These are phyloP conservation scores for Asterionellopsis glacialis DNA, from an alignment of 108 stramenopile species.

Conservation along the genomic window DNA sequence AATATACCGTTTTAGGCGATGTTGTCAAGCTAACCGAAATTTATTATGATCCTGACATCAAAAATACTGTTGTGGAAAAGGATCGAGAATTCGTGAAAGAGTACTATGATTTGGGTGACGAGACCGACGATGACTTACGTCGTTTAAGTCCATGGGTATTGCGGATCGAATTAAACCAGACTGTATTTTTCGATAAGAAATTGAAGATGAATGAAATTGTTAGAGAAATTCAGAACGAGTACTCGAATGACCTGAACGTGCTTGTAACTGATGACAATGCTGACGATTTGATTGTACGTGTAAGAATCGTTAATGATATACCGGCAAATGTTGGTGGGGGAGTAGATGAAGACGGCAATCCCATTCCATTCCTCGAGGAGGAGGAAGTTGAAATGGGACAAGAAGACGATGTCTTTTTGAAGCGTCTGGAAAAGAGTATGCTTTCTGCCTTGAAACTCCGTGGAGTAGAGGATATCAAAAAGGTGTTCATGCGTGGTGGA, in stretches of 20 bases:
- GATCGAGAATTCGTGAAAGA: conserved; percentile 92
- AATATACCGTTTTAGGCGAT: conserved; percentile 91
- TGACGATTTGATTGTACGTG: conserved; percentile 81
- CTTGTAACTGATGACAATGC: conserved; percentile 93
- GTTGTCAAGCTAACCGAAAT: conserved; percentile 92
- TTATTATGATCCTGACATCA: conserved; percentile 95
- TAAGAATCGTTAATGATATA: conserved; percentile 89
- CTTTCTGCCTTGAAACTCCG: conserved; percentile 84
- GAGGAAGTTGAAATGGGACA: conserved; percentile 78
- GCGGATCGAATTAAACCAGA: conserved; percentile 91
- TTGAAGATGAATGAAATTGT: conserved; percentile 88
- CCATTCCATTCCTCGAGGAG: conserved; percentile 29
- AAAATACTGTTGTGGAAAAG: conserved; percentile 81
- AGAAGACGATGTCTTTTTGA: conserved; percentile 92
- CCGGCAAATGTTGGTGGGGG: conserved; percentile 44
- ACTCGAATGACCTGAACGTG: conserved; percentile 83
- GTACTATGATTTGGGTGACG: conserved; percentile 87
- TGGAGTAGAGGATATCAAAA: conserved; percentile 91
- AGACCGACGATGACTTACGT: conserved; percentile 79
- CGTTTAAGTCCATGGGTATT: conserved; percentile 94
- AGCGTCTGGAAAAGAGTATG: conserved; percentile 90
- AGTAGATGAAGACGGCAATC: conserved; percentile 73
- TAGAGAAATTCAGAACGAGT: conserved; percentile 75
- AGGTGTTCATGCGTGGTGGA: conserved; percentile 92
- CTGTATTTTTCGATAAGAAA: conserved; percentile 84